Percentiles rank a stretch among this genome's conserved stretches.
Conservation (phyloP, 768 basidiomycete species). For the Boletus rex-veris region DNA sequence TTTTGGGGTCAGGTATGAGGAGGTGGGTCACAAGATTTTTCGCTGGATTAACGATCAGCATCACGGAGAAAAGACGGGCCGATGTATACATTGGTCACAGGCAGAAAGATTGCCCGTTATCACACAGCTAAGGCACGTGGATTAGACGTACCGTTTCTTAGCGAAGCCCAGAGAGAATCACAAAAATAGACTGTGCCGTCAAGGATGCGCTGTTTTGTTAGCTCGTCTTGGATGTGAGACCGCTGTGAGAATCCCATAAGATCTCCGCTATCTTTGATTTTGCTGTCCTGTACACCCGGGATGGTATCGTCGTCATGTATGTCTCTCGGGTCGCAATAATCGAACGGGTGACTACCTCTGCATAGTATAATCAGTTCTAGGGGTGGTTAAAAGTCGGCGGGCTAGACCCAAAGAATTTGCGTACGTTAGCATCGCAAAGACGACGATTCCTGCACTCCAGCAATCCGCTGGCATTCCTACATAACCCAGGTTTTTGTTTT, state of each 20-base stretch:
- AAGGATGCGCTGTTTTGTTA: conserved; percentile 69
- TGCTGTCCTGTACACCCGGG: conserved; percentile 12
- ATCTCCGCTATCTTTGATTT: conserved; percentile 36
- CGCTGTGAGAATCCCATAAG: conserved; percentile 27
- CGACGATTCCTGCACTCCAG: conserved; percentile 80
- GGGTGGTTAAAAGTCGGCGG: neutral
- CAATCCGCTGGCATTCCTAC: conserved; percentile 85
- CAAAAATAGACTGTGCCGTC: conserved; percentile 57
- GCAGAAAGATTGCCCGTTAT: neutral
- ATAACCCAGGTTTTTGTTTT: conserved; percentile 70
- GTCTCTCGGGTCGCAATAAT: conserved; percentile 43
- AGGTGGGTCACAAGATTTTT: conserved; percentile 56
- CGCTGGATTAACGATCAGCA: conserved; percentile 35
- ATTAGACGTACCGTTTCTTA: conserved; percentile 55
- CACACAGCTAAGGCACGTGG: neutral
- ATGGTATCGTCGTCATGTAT: conserved; percentile 6
- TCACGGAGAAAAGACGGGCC: neutral
- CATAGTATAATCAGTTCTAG: too few relatives aligned
- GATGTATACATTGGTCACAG: neutral
- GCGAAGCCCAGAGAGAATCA: conserved; percentile 48
- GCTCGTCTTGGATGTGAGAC: conserved; percentile 48
- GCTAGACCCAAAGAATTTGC: conserved; percentile 27
- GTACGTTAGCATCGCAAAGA: conserved; percentile 83
- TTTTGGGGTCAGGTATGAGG: conserved; percentile 51
- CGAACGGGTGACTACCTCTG: conserved; percentile 78